Evolutionary conservation across 768 basidiomycete species (phyloP).

Genomic region (Tephrocybe rancida): DNA sequence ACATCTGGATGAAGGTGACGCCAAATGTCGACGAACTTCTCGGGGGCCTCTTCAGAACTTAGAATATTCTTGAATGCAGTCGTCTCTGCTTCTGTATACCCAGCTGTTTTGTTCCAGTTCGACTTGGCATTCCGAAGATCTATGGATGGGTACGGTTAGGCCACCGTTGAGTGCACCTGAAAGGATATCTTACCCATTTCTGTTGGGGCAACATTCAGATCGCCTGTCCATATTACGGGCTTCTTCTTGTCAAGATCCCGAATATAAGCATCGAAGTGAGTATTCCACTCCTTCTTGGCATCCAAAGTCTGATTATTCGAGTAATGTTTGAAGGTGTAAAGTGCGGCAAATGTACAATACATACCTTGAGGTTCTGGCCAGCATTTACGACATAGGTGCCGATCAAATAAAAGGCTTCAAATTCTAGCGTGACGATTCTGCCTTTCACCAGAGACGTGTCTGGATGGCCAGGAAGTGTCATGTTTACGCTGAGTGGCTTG

Average conservation of each 20-base stretch:
- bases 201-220: conserved; percentile 86
- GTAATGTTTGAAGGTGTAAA: not conserved
- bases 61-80: conserved; percentile 73
- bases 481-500: conserved; percentile 66
- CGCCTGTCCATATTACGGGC: conserved; percentile 87
- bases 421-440: conserved; percentile 83
- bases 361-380: conserved; percentile 73
- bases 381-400: conserved; percentile 89
- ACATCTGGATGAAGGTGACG: conserved; percentile 64
- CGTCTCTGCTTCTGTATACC: conserved; percentile 84
- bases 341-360: not conserved
- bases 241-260: conserved; percentile 75
- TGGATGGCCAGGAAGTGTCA: conserved; percentile 76
- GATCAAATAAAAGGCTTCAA: conserved; percentile 65
- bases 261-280: conserved; percentile 74
- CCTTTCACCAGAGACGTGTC: conserved; percentile 67
- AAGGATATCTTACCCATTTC: conserved; percentile 50
- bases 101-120: conserved; percentile 90
- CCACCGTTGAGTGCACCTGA: not conserved
- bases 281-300: conserved; percentile 79
- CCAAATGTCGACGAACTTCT: conserved; percentile 79
- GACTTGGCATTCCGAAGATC: conserved; percentile 69
- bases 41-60: conserved; percentile 42
- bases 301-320: conserved; percentile 61
- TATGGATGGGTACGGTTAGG: conserved; percentile 25